A percentile compares a stretch with the other conserved stretches of the same genome.
Conservation (phyloP, 2,329 filamentous ascomycete species). For the Microascus cirrosus region DNA sequence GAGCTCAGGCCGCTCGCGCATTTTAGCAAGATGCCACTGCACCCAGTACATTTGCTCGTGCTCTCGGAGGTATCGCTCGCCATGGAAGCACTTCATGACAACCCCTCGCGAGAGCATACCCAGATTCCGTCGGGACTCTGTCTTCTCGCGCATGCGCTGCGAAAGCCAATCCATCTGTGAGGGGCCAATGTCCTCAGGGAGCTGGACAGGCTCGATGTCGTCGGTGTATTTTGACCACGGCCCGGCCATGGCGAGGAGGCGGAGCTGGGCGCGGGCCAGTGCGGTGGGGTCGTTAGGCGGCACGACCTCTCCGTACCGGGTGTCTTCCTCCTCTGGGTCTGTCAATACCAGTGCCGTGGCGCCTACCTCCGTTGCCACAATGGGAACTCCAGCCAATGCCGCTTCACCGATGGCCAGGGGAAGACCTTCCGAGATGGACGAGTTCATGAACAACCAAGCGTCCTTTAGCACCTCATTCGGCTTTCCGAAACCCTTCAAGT, state of each 20-base stretch:
- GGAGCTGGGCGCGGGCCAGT: conserved; percentile 50
- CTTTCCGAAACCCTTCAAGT: conserved; percentile 43
- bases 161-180: conserved; percentile 42
- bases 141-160: conserved; percentile 49
- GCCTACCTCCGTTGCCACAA: conserved; percentile 45
- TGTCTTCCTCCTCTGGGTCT: conserved; percentile 31
- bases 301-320: conserved; percentile 48
- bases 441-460: conserved; percentile 48
- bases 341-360: conserved; percentile 45
- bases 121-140: conserved; percentile 39
- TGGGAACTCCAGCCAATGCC: conserved; percentile 42
- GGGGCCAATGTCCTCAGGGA: conserved; percentile 27
- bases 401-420: conserved; percentile 47
- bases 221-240: conserved; percentile 50
- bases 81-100: conserved; percentile 47
- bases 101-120: conserved; percentile 48
- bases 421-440: conserved; percentile 42
- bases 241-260: conserved; percentile 48
- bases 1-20: conserved; percentile 11
- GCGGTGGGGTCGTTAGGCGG: conserved; percentile 51
- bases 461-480: conserved; percentile 42
- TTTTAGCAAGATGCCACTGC: conserved; percentile 20
- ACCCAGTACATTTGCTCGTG: conserved; percentile 52
- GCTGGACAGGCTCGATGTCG: conserved; percentile 24
- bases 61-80: conserved; percentile 48